phyloP scores from a whole-genome alignment of 1,284 basidiomycete species.

The Cystobasidiaceae sp. region DNA sequence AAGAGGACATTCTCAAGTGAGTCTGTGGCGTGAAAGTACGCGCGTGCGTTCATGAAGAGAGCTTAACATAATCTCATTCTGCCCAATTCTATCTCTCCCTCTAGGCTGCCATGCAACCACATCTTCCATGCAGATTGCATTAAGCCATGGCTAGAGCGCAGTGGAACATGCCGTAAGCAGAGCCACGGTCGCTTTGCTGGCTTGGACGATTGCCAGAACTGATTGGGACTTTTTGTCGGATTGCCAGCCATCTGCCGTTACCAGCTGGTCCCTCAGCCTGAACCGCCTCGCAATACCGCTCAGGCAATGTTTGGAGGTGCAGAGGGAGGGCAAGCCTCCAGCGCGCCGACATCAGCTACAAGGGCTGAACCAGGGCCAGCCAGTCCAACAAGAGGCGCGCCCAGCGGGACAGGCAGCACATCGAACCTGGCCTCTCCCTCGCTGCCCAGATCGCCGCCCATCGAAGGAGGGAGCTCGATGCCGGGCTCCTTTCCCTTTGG shows the following conservation, averaged over 20 bases:
- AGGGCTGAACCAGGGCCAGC: neutral
- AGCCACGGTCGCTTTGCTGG: too few species aligned
- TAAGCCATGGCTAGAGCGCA: conserved; percentile 31
- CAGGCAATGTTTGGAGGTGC: too few species aligned
- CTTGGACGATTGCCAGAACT: too few species aligned
- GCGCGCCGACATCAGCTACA: too few species aligned
- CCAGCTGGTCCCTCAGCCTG: conserved; percentile 26
- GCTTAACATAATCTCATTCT: too few species aligned
- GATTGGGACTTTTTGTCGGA: too few species aligned
- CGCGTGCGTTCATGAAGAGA: neutral
- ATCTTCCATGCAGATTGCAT: conserved; percentile 28
- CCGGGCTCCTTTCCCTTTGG: conserved; percentile 23
- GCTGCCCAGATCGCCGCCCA: conserved; percentile 16
- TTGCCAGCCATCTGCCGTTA: conserved; percentile 18
- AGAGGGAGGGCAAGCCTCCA: too few species aligned
- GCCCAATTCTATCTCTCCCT: neutral
- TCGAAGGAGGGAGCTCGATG: conserved; percentile 16
- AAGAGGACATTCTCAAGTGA: conserved; percentile 19
- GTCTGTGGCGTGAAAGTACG: neutral
- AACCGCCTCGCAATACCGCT: conserved; percentile 13
- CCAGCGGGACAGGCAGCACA: too few species aligned
- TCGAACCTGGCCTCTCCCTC: conserved; percentile 15
- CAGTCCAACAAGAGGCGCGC: neutral
- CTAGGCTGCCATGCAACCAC: conserved; percentile 23
- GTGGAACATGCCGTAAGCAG: conserved; percentile 28